A percentile compares a stretch with the other conserved stretches of the same genome.
These are phyloP conservation scores for Murraya paniculata DNA, from an alignment of 345 rosid species.

Conservation along the genomic window DNA sequence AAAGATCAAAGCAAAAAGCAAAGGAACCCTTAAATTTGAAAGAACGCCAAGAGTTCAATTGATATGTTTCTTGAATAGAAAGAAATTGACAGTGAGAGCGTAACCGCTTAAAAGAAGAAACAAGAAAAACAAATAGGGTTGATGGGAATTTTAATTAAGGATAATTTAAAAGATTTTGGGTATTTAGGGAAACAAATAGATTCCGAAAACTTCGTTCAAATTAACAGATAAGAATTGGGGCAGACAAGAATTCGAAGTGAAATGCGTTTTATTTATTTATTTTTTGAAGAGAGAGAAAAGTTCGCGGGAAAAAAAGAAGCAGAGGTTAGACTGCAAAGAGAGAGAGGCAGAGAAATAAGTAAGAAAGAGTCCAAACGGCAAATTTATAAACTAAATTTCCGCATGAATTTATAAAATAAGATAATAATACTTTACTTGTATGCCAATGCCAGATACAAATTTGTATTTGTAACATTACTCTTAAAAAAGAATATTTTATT, in stretches of 20 bases:
- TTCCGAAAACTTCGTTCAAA: background rate
- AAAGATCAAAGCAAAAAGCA: constrained; percentile 3
- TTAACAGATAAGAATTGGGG: background rate
- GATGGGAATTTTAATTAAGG: background rate
- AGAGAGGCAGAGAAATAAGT: background rate
- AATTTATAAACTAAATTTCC: too few relatives aligned
- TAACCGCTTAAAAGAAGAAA: background rate
- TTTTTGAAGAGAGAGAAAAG: background rate
- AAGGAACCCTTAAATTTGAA: background rate
- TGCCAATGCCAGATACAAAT: too few relatives aligned
- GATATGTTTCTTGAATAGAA: background rate
- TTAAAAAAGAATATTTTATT: too few relatives aligned
- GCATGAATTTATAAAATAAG: too few relatives aligned
- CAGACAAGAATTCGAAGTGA: background rate
- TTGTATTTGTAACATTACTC: too few relatives aligned
- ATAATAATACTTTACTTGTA: too few relatives aligned
- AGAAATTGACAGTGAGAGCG: background rate
- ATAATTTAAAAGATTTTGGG: background rate
- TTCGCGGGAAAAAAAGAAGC: constrained; percentile 5
- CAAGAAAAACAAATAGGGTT: background rate
- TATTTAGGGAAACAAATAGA: background rate
- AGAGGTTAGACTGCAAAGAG: background rate
- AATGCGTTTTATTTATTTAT: background rate
- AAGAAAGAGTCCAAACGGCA: background rate
- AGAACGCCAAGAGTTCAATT: background rate